Evolutionary conservation across 345 rosid species (phyloP), one percentile per base, ranked within the genome.

Genomic region (Pelargonium nanum): DNA sequence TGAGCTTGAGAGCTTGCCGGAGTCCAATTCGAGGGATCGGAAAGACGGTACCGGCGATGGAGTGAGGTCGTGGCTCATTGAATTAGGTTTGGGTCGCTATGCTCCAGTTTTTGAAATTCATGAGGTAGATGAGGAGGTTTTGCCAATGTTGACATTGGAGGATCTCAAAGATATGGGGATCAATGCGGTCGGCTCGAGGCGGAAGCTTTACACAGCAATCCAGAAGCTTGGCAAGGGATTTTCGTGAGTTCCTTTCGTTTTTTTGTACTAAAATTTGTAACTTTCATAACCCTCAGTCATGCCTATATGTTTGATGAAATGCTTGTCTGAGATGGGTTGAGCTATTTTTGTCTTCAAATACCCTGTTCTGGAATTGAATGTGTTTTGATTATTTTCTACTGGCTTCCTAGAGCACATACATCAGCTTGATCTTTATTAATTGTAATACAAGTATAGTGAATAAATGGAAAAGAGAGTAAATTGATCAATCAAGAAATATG

Each of bases 121-220:
- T 63, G 91, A 85, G 67, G 91, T 85, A 45, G 91, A 85, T 24
- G 85, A 81, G 53, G 91, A 85, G 62, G 81, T 85, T 15, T 66
- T 85, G 81, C 86, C 91, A 15, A 77, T 83, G 84, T 69, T 85
- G 73, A 85, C 91, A 16, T 56, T 85, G 62, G 91, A 83, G 77
- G 91, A 85, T 73, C 79, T 85, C 76, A 85, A 83, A 74, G 91
- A 85, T 65, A 85, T 85, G 91, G 91, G 91, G 23, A 81, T 85
- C 56, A 83, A 68, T 63, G 91, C 91, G 0, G 91, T 85, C 61
- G 91, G 91, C 23, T 85, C 91, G 15, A 79, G 91, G 67, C 75
- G 91, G 68, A 85, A 83, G 77, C 61, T 85, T 77, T 81, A 74
- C 50, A 53, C 80, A 3, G 91, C 88, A 0, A 85, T 85, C 67